Evolutionary conservation across 331 rosid genomes (phyloP).

Genomic region (Arachis monticola): DNA sequence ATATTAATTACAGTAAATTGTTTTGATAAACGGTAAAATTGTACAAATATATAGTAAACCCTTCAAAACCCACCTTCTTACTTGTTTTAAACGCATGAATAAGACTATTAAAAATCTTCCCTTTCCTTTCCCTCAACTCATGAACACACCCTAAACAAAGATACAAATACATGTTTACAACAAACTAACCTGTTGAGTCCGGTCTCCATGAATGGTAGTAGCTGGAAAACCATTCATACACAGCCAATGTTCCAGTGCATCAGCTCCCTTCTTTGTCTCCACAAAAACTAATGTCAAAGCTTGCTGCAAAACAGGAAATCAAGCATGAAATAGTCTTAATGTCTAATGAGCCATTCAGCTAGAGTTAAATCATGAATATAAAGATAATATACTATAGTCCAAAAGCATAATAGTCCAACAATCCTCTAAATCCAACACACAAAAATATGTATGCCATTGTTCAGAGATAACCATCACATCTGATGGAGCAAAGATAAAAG

Average conservation of each 20-base stretch:
- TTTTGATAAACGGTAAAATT: no score
- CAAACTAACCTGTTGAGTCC: conserved; percentile 81
- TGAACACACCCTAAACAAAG: no score
- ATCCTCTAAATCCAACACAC: not conserved
- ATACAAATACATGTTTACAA: conserved; percentile 23
- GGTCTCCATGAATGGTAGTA: conserved; percentile 92
- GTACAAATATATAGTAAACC: no score
- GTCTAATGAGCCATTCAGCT: not conserved
- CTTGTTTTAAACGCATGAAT: no score
- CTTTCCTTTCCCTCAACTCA: no score
- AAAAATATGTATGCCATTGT: no score
- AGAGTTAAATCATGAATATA: not conserved
- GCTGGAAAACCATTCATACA: conserved; percentile 84
- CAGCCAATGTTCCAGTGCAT: conserved; percentile 88
- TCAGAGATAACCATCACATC: not conserved
- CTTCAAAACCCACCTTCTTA: no score
- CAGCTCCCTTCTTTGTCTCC: conserved; percentile 99
- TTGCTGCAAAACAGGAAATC: conserved; percentile 63
- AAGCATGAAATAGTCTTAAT: not conserved
- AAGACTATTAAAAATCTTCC: no score
- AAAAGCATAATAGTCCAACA: conserved; percentile 8
- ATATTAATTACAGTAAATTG: no score
- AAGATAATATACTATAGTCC: not conserved
- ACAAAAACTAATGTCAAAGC: conserved; percentile 91
- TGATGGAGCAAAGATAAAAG: not conserved